Evolutionary conservation across 495 filamentous ascomycete genomes (phyloP).

Genomic region (Aspergillus sparsus): DNA sequence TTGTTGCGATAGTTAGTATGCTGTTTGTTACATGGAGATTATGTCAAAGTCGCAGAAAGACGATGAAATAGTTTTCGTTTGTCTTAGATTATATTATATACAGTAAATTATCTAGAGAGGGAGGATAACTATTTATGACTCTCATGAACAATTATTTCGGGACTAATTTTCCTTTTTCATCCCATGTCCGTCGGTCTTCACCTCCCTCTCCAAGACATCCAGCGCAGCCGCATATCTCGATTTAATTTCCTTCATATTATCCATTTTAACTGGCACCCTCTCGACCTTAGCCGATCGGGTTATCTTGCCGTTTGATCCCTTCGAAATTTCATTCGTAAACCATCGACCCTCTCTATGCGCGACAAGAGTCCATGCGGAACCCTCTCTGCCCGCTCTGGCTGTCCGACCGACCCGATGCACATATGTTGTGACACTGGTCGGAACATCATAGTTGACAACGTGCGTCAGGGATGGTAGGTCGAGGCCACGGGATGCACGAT

Average conservation of each 20-base stretch:
- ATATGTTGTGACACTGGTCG: conserved; percentile 74
- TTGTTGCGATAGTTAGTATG: too few relatives aligned
- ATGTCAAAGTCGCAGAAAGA: neutral
- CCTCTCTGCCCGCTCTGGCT: conserved; percentile 75
- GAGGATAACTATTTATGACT: neutral
- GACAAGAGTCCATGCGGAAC: conserved; percentile 81
- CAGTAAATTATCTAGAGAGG: conserved; percentile 3
- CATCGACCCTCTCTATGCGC: conserved; percentile 75
- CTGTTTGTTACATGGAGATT: too few relatives aligned
- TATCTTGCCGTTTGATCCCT: conserved; percentile 45
- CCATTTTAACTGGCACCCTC: conserved; percentile 47
- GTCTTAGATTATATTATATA: neutral
- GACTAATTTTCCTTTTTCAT: conserved; percentile 8
- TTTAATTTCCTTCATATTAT: conserved; percentile 49
- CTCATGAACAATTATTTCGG: neutral
- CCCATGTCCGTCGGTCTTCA: conserved; percentile 22
- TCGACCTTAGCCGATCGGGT: conserved; percentile 40
- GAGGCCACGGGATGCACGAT: conserved; percentile 90
- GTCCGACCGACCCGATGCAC: conserved; percentile 93
- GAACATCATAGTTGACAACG: conserved; percentile 94
- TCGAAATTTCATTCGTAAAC: conserved; percentile 81
- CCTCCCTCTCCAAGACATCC: conserved; percentile 47
- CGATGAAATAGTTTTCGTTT: neutral
- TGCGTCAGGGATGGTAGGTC: conserved; percentile 77
- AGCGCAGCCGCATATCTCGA: conserved; percentile 63